phyloP scores from a whole-genome alignment of 495 filamentous ascomycete species.

The Podospora conica region DNA sequence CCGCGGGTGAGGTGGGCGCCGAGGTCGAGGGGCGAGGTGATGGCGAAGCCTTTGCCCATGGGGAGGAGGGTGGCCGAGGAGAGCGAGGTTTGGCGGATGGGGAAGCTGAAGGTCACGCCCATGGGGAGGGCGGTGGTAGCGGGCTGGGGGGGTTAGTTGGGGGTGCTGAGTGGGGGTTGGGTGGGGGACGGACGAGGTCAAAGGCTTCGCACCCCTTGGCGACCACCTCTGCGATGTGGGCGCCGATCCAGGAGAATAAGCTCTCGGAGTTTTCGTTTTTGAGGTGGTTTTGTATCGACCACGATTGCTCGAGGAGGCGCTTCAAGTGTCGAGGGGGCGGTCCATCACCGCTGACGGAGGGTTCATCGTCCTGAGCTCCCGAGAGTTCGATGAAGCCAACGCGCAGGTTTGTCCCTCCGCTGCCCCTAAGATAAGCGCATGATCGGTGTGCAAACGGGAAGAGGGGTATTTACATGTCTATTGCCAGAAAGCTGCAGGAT shows the following conservation, averaged over 20 bases:
- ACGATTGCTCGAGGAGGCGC: conserved; percentile 61
- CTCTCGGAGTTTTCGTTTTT: conserved; percentile 71
- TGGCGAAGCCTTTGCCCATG: conserved; percentile 85
- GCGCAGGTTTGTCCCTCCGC: conserved; percentile 71
- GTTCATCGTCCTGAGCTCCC: conserved; percentile 34
- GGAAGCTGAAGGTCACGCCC: conserved; percentile 84
- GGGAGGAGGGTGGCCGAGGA: conserved; percentile 73
- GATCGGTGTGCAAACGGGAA: conserved; percentile 2
- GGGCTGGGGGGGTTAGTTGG: neutral
- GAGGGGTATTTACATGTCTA: conserved; percentile 55
- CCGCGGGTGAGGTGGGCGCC: conserved; percentile 60
- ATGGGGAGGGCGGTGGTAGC: conserved; percentile 51
- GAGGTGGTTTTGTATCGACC: conserved; percentile 73
- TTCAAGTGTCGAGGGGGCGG: conserved; percentile 5
- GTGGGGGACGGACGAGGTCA: conserved; percentile 1
- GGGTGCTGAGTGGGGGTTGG: neutral
- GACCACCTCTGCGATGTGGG: conserved; percentile 68
- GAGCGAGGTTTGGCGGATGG: conserved; percentile 71
- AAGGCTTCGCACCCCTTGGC: conserved; percentile 34
- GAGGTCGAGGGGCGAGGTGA: conserved; percentile 65
- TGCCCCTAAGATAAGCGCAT: conserved; percentile 16
- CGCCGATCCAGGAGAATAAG: conserved; percentile 74
- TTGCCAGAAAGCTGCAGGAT: conserved; percentile 56
- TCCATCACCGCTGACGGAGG: neutral
- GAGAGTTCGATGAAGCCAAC: conserved; percentile 71